Evolutionary conservation across 2,329 filamentous ascomycete genomes (phyloP).

Genomic region (Penicillium psychrosexuale): DNA sequence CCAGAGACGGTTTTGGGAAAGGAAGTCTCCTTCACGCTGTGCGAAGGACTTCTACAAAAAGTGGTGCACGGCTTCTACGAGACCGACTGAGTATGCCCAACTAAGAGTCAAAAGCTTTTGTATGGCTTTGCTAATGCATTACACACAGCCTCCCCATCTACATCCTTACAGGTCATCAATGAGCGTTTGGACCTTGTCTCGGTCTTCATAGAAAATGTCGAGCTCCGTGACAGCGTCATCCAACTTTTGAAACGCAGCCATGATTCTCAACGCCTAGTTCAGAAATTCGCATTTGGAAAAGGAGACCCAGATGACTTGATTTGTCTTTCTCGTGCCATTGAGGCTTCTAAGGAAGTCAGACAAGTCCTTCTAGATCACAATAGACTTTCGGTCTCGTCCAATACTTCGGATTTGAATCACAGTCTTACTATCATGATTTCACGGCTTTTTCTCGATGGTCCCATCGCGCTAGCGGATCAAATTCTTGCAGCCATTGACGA

Average conservation of each 20-base stretch:
- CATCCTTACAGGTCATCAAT: constrained; percentile 75
- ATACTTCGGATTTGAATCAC: constrained; percentile 10
- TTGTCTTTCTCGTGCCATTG: constrained; percentile 75
- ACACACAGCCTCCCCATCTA: constrained; percentile 69
- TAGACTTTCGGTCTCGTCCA: constrained; percentile 1
- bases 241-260: constrained; percentile 69
- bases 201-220: constrained; percentile 63
- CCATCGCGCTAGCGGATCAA: constrained; percentile 63
- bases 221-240: constrained; percentile 67
- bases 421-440: constrained; percentile 32
- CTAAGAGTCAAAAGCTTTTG: background rate
- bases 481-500: constrained; percentile 86
- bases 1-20: constrained; percentile 72
- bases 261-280: constrained; percentile 84
- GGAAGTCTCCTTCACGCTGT: constrained; percentile 90
- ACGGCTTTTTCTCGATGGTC: constrained; percentile 55
- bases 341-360: constrained; percentile 65
- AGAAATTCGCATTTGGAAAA: constrained; percentile 88
- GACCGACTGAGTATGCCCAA: constrained; percentile 68
- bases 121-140: constrained; percentile 13
- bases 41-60: constrained; percentile 84
- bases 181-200: constrained; percentile 77
- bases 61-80: constrained; percentile 77
- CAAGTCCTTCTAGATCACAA: constrained; percentile 29
- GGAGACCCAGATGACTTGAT: constrained; percentile 92